Conservation (phyloP, 805 yeast species). For the Kodamaea kaohsiungensis region DNA sequence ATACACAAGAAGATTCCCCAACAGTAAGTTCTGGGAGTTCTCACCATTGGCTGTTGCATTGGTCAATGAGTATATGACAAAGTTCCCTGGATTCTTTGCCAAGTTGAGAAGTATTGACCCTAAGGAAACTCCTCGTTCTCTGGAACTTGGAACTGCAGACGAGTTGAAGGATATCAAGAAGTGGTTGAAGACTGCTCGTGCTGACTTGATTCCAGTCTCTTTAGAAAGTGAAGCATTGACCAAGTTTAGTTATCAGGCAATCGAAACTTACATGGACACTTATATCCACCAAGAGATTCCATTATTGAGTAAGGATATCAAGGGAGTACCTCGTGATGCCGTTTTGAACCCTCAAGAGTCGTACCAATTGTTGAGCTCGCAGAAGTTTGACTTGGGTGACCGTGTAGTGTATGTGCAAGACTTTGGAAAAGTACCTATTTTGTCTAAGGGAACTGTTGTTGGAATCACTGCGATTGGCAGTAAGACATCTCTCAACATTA, state of each 20-base stretch:
- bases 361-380: constrained; percentile 67
- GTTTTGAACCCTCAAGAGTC: constrained; percentile 76
- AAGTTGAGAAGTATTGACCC: constrained; percentile 28
- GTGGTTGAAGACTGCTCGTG: constrained; percentile 52
- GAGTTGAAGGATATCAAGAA: constrained; percentile 45
- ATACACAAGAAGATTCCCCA: constrained; percentile 63
- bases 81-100: constrained; percentile 63
- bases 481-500: constrained; percentile 66
- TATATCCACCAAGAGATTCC: constrained; percentile 47
- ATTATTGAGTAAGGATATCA: constrained; percentile 55
- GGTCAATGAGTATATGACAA: constrained; percentile 56
- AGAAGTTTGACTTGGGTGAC: constrained; percentile 83
- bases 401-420: constrained; percentile 82
- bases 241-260: constrained; percentile 57
- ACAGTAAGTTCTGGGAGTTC: constrained; percentile 72
- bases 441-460: constrained; percentile 87
- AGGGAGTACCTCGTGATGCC: constrained; percentile 84
- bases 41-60: constrained; percentile 72
- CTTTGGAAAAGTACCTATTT: constrained; percentile 86
- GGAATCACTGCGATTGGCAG: constrained; percentile 59
- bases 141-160: constrained; percentile 38
- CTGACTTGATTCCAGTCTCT: constrained; percentile 59
- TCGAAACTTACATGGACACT: constrained; percentile 62
- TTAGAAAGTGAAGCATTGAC: constrained; percentile 80
- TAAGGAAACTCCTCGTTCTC: constrained; percentile 38